Conservation (phyloP, 2,329 filamentous ascomycete genomes). For the Apiospora malaysiana region DNA sequence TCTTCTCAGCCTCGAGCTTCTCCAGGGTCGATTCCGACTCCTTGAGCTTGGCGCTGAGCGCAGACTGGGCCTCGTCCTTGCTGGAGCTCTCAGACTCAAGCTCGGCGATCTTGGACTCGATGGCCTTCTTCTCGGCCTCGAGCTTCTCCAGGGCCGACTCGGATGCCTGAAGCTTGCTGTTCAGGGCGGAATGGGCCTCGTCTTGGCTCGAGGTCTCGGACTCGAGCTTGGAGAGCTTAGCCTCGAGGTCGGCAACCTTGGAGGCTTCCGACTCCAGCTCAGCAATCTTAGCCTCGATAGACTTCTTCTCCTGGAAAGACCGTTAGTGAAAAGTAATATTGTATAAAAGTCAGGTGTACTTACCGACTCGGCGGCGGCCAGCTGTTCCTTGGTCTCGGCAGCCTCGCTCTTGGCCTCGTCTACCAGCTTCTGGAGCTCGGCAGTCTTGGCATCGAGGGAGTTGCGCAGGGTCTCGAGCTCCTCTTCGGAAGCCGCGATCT, state of each 20-base stretch:
- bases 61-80: conserved; percentile 32
- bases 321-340: neutral
- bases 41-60: conserved; percentile 29
- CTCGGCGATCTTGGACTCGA: conserved; percentile 35
- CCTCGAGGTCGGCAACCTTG: conserved; percentile 28
- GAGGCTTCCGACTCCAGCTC: conserved; percentile 33
- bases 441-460: conserved; percentile 37
- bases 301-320: conserved; percentile 33
- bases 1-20: conserved; percentile 38
- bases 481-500: conserved; percentile 38
- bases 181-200: conserved; percentile 32
- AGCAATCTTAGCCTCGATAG: conserved; percentile 33
- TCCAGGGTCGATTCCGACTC: conserved; percentile 24
- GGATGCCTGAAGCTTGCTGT: conserved; percentile 27
- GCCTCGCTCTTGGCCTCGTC: conserved; percentile 45
- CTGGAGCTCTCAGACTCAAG: conserved; percentile 33
- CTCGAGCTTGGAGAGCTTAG: conserved; percentile 34
- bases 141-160: conserved; percentile 31
- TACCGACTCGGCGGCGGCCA: conserved; percentile 42
- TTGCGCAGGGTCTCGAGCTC: conserved; percentile 40
- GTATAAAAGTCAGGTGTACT: conserved; percentile 20
- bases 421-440: conserved; percentile 38
- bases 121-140: conserved; percentile 35
- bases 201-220: conserved; percentile 30
- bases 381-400: conserved; percentile 44